phyloP scores from a whole-genome alignment of 345 rosid species.

The Rhizophora mangle region DNA sequence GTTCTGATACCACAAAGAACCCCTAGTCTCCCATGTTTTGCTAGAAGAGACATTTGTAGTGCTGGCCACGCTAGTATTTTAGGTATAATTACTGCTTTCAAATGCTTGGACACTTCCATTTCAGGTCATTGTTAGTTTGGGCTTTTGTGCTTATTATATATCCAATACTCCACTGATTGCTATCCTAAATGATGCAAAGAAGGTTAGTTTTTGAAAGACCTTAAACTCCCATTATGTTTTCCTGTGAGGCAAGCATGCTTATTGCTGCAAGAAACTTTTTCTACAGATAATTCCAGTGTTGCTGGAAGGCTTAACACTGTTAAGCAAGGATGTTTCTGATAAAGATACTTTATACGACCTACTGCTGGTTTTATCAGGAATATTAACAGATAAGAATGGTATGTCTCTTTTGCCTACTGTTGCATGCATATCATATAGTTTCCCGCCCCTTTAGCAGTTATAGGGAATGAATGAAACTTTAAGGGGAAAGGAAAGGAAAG shows the following conservation, averaged over 20 bases:
- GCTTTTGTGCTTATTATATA: constrained; percentile 64
- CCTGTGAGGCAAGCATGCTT: constrained; percentile 8
- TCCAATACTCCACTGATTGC: constrained; percentile 60
- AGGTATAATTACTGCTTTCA: constrained; percentile 3
- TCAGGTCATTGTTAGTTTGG: constrained; percentile 60
- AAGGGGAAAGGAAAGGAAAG: no score
- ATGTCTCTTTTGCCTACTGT: constrained; percentile 8
- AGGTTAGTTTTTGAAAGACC: constrained; percentile 44
- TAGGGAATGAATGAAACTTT: no score
- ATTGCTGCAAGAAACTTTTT: constrained; percentile 7
- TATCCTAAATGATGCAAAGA: constrained; percentile 61
- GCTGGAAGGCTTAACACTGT: constrained; percentile 56
- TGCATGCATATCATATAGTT: background rate
- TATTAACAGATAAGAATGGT: constrained; percentile 66
- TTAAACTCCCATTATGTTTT: constrained; percentile 5
- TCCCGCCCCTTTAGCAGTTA: background rate
- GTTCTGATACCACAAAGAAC: background rate
- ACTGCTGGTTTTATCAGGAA: constrained; percentile 75
- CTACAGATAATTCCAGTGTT: constrained; percentile 63
- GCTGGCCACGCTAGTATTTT: background rate
- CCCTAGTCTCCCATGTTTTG: background rate
- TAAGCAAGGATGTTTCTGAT: constrained; percentile 44
- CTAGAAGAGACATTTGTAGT: background rate
- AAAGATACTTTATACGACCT: constrained; percentile 62
- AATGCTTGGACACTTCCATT: constrained; percentile 20